Evolutionary conservation across 345 rosid species (phyloP).

Genomic region (Luvunga scandens): DNA sequence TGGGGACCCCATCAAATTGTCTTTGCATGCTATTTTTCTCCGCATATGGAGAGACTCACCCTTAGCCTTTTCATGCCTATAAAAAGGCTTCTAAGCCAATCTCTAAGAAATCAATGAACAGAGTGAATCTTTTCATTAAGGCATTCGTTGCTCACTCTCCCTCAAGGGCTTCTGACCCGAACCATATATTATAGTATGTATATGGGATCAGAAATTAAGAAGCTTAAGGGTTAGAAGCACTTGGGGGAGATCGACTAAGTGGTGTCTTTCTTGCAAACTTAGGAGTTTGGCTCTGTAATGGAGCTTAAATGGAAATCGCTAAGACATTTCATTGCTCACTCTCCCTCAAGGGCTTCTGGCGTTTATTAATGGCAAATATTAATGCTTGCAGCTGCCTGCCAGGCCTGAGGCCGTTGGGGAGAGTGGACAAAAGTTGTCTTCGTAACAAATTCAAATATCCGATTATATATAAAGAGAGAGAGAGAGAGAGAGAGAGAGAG

Average conservation of each 20-base stretch:
- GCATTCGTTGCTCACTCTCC: conserved; percentile 36
- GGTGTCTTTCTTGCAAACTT: conserved; percentile 24
- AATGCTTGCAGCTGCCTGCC: neutral
- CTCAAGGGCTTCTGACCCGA: conserved; percentile 34
- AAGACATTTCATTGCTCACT: conserved; percentile 18
- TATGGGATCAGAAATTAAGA: neutral
- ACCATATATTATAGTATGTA: neutral
- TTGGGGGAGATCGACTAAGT: conserved; percentile 39
- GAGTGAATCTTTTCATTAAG: conserved; percentile 20
- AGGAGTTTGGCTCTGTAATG: neutral
- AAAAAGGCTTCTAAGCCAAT: conserved; percentile 13
- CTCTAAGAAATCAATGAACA: neutral
- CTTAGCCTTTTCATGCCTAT: conserved; percentile 13
- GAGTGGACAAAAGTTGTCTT: conserved; percentile 23
- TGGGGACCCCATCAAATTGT: conserved; percentile 19
- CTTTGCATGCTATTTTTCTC: neutral
- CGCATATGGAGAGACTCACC: neutral
- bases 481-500: no score
- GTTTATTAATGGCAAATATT: neutral
- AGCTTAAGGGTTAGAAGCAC: conserved; percentile 24
- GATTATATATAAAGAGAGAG: neutral
- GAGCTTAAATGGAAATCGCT: neutral
- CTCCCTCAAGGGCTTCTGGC: conserved; percentile 37
- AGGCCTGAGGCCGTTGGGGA: conserved; percentile 11
- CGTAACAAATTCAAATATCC: neutral